Conservation (phyloP, 345 rosid genomes). For the Capsella bursapastoris region DNA sequence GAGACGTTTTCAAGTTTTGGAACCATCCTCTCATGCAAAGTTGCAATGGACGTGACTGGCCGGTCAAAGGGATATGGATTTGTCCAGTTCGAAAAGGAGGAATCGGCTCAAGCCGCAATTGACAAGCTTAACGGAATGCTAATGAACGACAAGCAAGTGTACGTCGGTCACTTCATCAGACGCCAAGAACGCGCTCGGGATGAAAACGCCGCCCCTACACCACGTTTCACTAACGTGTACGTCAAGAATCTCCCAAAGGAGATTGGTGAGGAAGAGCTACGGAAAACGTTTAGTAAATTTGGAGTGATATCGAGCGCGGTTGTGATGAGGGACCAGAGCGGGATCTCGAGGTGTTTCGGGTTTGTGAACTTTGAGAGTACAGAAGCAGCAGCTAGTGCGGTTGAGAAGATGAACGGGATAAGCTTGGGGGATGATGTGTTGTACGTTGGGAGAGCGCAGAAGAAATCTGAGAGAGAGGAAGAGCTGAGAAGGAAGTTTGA, state of each 20-base stretch:
- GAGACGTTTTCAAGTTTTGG: slow-evolving; percentile 65
- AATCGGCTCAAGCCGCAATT: slow-evolving; percentile 61
- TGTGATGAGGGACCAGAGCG: slow-evolving; percentile 58
- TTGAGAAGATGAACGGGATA: slow-evolving; percentile 61
- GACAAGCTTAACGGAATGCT: slow-evolving; percentile 60
- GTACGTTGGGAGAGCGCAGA: slow-evolving; percentile 75
- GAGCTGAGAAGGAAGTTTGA: slow-evolving; percentile 61
- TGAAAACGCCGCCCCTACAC: slow-evolving; percentile 33
- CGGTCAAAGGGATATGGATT: slow-evolving; percentile 63
- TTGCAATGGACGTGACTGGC: slow-evolving; percentile 55
- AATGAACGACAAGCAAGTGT: slow-evolving; percentile 63
- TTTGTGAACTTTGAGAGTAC: slow-evolving; percentile 63
- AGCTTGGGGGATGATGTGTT: slow-evolving; percentile 54
- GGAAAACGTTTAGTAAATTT: slow-evolving; percentile 50
- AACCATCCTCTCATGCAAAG: slow-evolving; percentile 63
- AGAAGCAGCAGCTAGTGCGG: slow-evolving; percentile 59
- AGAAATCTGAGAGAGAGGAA: slow-evolving; percentile 61
- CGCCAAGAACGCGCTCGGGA: slow-evolving; percentile 52
- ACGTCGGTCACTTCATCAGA: slow-evolving; percentile 58
- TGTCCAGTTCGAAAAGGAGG: slow-evolving; percentile 67
- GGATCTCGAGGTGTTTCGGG: slow-evolving; percentile 68
- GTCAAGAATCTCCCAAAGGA: slow-evolving; percentile 63
- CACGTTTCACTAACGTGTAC: slow-evolving; percentile 63
- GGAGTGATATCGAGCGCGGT: slow-evolving; percentile 64
- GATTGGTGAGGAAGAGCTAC: slow-evolving; percentile 58